phyloP scores from a whole-genome alignment of 2,329 filamentous ascomycete genomes.

The Colletotrichum lini region DNA sequence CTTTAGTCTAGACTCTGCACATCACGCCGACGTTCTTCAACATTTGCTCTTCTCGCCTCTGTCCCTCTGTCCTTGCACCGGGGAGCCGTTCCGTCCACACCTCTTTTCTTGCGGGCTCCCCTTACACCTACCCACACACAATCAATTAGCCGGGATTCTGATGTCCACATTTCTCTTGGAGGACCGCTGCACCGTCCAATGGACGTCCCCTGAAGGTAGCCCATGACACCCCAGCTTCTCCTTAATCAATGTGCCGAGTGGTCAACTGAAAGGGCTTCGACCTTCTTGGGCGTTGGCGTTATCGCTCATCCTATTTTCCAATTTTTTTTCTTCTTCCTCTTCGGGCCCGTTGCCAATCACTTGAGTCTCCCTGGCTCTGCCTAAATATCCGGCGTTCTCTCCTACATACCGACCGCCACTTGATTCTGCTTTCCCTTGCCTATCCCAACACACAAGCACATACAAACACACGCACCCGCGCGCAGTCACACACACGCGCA shows the following conservation, averaged over 20 bases:
- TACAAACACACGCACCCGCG: not conserved
- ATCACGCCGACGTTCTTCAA: constrained; percentile 30
- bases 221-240: constrained; percentile 44
- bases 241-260: constrained; percentile 44
- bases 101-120: constrained; percentile 22
- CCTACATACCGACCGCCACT: constrained; percentile 21
- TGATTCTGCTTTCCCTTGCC: constrained; percentile 37
- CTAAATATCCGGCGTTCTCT: constrained; percentile 42
- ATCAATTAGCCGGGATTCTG: constrained; percentile 40
- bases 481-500: not conserved
- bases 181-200: constrained; percentile 35
- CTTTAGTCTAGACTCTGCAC: constrained; percentile 35
- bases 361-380: constrained; percentile 35
- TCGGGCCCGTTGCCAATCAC: constrained; percentile 40
- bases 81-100: constrained; percentile 39
- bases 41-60: constrained; percentile 25
- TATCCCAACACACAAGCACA: not conserved
- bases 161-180: constrained; percentile 34
- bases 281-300: constrained; percentile 31
- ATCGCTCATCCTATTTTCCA: constrained; percentile 27
- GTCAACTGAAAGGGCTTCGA: constrained; percentile 33
- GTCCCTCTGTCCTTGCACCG: constrained; percentile 19
- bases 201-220: constrained; percentile 33
- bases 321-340: constrained; percentile 22
- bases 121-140: constrained; percentile 33